These are phyloP conservation scores for Aspergillus calidoustus DNA, from an alignment of 2,329 filamentous ascomycete genomes.

Conservation along the genomic window DNA sequence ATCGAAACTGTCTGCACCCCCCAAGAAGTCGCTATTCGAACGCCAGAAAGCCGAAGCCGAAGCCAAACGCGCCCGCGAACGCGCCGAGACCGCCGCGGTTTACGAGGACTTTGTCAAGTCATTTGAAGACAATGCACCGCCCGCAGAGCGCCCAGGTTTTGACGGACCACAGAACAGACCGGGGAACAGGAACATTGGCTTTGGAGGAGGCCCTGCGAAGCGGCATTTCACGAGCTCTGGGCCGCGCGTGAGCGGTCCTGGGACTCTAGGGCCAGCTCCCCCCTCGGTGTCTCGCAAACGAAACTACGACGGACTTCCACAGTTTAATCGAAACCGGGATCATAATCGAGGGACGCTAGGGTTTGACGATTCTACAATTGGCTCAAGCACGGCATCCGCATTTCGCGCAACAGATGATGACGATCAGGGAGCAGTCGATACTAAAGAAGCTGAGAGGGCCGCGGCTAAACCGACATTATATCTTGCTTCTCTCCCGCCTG, in stretches of 20 bases:
- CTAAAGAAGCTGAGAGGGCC: slow-evolving; percentile 51
- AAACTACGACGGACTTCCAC: slow-evolving; percentile 47
- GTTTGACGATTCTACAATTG: slow-evolving; percentile 39
- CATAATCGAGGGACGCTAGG: slow-evolving; percentile 43
- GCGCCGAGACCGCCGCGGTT: slow-evolving; percentile 83
- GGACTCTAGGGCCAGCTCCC: slow-evolving; percentile 52
- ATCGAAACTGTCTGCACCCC: slow-evolving; percentile 76
- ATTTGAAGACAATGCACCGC: slow-evolving; percentile 51
- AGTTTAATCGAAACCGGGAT: slow-evolving; percentile 46
- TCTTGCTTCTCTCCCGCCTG: slow-evolving; percentile 58
- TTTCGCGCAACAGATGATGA: slow-evolving; percentile 52
- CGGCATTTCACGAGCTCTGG: slow-evolving; percentile 64
- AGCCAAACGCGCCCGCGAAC: slow-evolving; percentile 82
- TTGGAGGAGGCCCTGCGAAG: slow-evolving; percentile 52
- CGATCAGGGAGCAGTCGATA: slow-evolving; percentile 45
- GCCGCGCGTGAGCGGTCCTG: slow-evolving; percentile 54
- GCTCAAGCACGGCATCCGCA: slow-evolving; percentile 39
- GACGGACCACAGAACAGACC: slow-evolving; percentile 32
- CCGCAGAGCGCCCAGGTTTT: slow-evolving; percentile 21
- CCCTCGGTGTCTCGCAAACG: slow-evolving; percentile 49
- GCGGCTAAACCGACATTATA: slow-evolving; percentile 60
- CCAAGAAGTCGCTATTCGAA: slow-evolving; percentile 87
- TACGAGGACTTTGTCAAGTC: slow-evolving; percentile 86
- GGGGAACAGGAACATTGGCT: slow-evolving; percentile 40
- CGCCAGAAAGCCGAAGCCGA: slow-evolving; percentile 86